Base-by-base conservation (phyloP, 306 rosid genomes). In the Cercis canadensis region DNA sequence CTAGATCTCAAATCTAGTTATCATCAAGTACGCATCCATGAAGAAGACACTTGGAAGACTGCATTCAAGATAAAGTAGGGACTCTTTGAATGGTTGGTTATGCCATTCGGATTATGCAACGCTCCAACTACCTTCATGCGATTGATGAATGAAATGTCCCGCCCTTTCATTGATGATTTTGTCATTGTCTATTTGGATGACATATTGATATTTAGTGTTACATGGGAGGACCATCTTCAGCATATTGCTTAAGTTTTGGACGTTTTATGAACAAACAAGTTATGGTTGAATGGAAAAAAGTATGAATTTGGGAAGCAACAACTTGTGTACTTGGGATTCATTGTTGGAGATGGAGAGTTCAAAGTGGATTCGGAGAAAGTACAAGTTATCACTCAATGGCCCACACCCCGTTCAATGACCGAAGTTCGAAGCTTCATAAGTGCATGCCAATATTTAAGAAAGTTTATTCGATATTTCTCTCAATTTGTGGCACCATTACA, bases 121-220 rank as follows among this genome's bases (percentile, higher is more conserved):
- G n/a, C n/a, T n/a, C n/a, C n/a, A n/a, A n/a, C n/a, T 45, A 64
- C 45, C 14, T 64, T 64, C 14, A 46, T 46, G 70, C 15, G 16
- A 7, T 24, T 64, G 2, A 44, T 29, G 56, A 44, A 44, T 21
- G 55, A 64, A 39, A 18, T 46, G 47, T n/a, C n/a, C n/a, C n/a
- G n/a, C n/a, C n/a, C n/a, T n/a, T n/a, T n/a, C n/a, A n/a, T 45
- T 45, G n/a, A 64, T 12, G 70, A 64, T 15, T 29, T 64, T 44
- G 0, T 46, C 21, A 64, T 64, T 64, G 18, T 64, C 7, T 64
- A 45, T 2, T 14, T 14, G 5, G 70, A 46, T 2, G 15, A 46
- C 29, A 64, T 64, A 21, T 14, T 64, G 8, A 13, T 63, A 2
- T 43, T 17, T 0, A 24, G 40, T 12, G 7, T 7, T 11, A 19